Base-by-base conservation (phyloP, 2,329 filamentous ascomycete species). In the Helotiales sp. region DNA sequence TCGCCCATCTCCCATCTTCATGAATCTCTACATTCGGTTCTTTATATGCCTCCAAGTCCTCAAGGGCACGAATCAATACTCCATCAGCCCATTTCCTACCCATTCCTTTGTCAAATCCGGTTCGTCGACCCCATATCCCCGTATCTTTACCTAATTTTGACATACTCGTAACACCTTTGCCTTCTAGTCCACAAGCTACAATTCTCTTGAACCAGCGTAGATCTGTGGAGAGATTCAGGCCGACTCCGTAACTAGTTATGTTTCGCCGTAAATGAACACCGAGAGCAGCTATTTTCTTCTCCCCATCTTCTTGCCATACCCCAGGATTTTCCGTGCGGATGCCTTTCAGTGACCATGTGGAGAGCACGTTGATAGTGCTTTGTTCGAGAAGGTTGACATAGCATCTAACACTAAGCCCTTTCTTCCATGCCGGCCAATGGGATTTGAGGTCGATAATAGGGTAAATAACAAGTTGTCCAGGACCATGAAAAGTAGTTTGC, bases 401-500 rank as follows among this genome's bases (percentile, higher is more conserved):
- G 60, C 83, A 84, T 17, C 90, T 79, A 12, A 95, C 88, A 4
- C 83, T 86, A 19, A 95, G 17, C 3, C 67, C 67, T 13, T 59
- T 54, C 1, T 61, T 56, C 29, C 40, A 62, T 13, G 40, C 29
- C 7, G 55, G 46, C 36, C 42, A 56, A 7, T 40, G 15, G 5
- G 52, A 44, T 10, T 84, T 84, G 56, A 98, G 81, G 72, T 96
- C 91, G n/a, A 96, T 72, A 51, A 97, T 84, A 2, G 93, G 91
- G 78, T 96, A 99, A n/a, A 93, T 85, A 33, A 97, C 90, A 49
- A 96, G 76, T 72, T 99, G 95, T 0, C 93, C 93, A 0, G 93
- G 95, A 0, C 93, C 95, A 72, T 99, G 95, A 76, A 96, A 98
- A 2, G 95, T 98, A 0, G 91, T 93, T 64, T 96, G 86, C 0